Percentiles rank a stretch among this genome's conserved stretches.
Conservation (phyloP, 177 flowering plant species). For the Vitis hybrid region DNA sequence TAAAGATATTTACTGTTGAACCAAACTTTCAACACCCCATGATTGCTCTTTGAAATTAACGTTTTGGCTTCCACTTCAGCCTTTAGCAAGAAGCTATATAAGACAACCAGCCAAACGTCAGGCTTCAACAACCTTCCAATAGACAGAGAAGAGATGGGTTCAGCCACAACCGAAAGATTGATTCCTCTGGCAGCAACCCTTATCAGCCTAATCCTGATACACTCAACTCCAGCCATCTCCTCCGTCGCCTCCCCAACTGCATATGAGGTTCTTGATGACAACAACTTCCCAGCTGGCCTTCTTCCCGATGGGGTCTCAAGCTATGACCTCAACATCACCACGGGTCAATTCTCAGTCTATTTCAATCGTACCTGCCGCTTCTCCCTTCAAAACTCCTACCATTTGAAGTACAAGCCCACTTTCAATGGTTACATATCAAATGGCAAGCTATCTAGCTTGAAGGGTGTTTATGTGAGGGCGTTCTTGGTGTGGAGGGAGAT, state of each 20-base stretch:
- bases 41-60: no score
- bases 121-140: no score
- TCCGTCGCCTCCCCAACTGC: slow-evolving; percentile 12
- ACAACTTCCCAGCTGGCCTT: slow-evolving; percentile 32
- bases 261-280: slow-evolving; percentile 22
- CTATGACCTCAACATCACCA: slow-evolving; percentile 24
- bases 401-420: slow-evolving; percentile 31
- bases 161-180: not conserved
- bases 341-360: slow-evolving; percentile 34
- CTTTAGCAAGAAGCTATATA: not conserved
- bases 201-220: not conserved
- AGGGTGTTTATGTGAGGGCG: slow-evolving; percentile 44
- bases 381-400: slow-evolving; percentile 39
- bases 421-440: slow-evolving; percentile 30
- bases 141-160: no score
- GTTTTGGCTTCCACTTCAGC: no score
- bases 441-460: slow-evolving; percentile 24
- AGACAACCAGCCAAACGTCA: not conserved
- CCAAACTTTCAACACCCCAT: no score
- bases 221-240: slow-evolving; percentile 2
- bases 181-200: not conserved
- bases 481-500: slow-evolving; percentile 38
- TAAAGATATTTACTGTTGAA: no score
- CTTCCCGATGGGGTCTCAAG: slow-evolving; percentile 32
- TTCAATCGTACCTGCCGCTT: slow-evolving; percentile 31